phyloP scores from a whole-genome alignment of 257 asterid species.

The Solanum virginianum region DNA sequence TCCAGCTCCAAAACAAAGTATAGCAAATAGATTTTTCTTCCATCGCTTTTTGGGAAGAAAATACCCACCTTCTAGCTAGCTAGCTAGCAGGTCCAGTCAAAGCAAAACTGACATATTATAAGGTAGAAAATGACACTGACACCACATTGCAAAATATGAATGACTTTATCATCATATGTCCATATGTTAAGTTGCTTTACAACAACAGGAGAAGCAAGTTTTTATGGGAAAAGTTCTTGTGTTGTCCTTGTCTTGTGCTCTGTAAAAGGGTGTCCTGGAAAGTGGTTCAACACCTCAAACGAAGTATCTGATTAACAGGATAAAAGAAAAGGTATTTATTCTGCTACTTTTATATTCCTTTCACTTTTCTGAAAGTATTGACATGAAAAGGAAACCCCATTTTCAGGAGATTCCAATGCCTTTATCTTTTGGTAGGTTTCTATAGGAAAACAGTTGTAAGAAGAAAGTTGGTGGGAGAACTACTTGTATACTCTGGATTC shows the following conservation, averaged over 20 bases:
- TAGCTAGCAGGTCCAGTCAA: background rate
- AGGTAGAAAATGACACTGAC: background rate
- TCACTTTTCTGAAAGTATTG: background rate
- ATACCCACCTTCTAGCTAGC: background rate
- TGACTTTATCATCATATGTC: background rate
- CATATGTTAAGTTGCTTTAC: slow-evolving; percentile 12
- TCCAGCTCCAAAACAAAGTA: background rate
- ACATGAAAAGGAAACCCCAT: background rate
- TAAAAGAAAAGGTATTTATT: background rate
- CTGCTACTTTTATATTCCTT: background rate
- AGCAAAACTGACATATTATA: background rate
- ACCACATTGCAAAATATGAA: background rate
- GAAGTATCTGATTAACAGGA: background rate
- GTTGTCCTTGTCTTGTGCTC: slow-evolving; percentile 5
- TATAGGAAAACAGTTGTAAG: background rate
- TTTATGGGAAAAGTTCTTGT: slow-evolving; percentile 1
- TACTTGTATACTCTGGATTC: background rate
- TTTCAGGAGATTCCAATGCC: background rate
- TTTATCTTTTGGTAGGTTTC: background rate
- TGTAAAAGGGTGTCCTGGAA: slow-evolving; percentile 12
- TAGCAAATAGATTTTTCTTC: background rate
- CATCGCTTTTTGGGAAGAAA: background rate
- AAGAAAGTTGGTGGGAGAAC: background rate
- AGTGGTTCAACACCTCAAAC: background rate
- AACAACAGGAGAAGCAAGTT: slow-evolving; percentile 27